Conservation (phyloP, 2,329 filamentous ascomycete genomes). For the Colletotrichum lindemuthianum region DNA sequence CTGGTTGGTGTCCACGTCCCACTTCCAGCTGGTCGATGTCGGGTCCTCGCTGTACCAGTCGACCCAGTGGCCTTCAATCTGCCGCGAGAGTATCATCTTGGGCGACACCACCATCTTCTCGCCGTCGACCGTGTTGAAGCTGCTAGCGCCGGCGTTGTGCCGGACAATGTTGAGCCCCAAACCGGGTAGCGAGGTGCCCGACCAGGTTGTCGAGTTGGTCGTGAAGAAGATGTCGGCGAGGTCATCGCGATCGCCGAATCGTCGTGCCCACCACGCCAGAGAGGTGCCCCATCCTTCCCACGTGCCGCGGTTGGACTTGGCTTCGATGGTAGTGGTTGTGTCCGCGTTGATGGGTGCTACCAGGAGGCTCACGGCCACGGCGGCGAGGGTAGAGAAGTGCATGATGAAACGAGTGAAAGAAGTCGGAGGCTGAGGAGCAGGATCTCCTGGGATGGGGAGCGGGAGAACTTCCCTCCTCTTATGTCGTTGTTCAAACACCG, state of each 20-base stretch:
- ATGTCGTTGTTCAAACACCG: too few relatives aligned
- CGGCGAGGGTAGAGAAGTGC: constrained; percentile 17
- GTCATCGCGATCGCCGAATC: constrained; percentile 52
- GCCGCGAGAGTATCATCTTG: constrained; percentile 49
- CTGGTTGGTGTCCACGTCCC: constrained; percentile 52
- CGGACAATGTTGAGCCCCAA: constrained; percentile 54
- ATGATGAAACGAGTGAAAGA: background rate
- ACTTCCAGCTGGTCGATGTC: constrained; percentile 50
- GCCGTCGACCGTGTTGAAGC: constrained; percentile 46
- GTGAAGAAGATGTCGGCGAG: constrained; percentile 54
- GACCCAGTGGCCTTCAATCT: constrained; percentile 53
- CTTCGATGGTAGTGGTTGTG: constrained; percentile 23
- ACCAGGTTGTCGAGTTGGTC: constrained; percentile 42
- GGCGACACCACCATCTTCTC: constrained; percentile 48
- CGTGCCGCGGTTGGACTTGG: constrained; percentile 47
- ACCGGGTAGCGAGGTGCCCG: constrained; percentile 46
- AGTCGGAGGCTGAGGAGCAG: too few relatives aligned
- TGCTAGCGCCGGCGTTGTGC: constrained; percentile 55
- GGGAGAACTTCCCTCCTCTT: too few relatives aligned
- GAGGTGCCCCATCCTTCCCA: constrained; percentile 58
- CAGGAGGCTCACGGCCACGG: constrained; percentile 14
- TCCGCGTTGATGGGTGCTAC: constrained; percentile 13
- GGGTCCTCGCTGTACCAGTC: constrained; percentile 48
- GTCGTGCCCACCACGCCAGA: constrained; percentile 55
- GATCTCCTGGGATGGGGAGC: too few relatives aligned